Base-by-base conservation (phyloP, 2,329 filamentous ascomycete species). In the Mycosphaerella arachidis region DNA sequence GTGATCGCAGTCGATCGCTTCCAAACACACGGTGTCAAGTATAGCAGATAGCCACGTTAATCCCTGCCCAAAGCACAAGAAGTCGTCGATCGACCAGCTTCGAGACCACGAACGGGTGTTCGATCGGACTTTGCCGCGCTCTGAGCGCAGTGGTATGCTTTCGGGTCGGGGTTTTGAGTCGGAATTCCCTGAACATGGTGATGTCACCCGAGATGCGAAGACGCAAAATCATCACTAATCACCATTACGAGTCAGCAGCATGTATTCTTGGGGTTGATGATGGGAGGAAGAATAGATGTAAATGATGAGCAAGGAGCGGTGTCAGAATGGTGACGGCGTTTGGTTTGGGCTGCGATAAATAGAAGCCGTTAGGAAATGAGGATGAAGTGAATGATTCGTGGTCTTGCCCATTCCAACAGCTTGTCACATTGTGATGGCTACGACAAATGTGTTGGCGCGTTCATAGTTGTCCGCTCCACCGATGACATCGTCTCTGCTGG, bases 81-180 rank as follows among this genome's bases (percentile, higher is more conserved):
- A 30, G 27, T 50, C 43, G 45, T 27, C 18, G 16, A 29, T 55
- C 12, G 35, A 29, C n/a, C 18, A 18, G 16, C 53, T 35, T 35
- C 31, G 35, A 40, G 53, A 45, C 46, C 7, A 30, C 24, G 40
- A 56, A 56, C 43, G 27, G 24, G 40, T 48, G 40, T 56, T 56
- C 54, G 43, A 48, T 56, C 40, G 43, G 40, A 48, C 53, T 48
- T n/a, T 35, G 24, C 37, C 16, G 54, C 35, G 45, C 40, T 35
- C 29, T 56, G 45, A 35, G 54, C 54, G 27, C 35, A n/a, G 29
- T 29, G 20, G 5, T 18, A 43, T 20, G 18, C 29, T 37, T 31
- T 56, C 53, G 27, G n/a, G 27, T 30, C 35, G 52, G 20, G 9
- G 10, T 45, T 43, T 29, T 16, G 50, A 35, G 18, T 43, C 13